Conservation (phyloP, 2,329 filamentous ascomycete genomes). For the Trichoderma lentiforme region DNA sequence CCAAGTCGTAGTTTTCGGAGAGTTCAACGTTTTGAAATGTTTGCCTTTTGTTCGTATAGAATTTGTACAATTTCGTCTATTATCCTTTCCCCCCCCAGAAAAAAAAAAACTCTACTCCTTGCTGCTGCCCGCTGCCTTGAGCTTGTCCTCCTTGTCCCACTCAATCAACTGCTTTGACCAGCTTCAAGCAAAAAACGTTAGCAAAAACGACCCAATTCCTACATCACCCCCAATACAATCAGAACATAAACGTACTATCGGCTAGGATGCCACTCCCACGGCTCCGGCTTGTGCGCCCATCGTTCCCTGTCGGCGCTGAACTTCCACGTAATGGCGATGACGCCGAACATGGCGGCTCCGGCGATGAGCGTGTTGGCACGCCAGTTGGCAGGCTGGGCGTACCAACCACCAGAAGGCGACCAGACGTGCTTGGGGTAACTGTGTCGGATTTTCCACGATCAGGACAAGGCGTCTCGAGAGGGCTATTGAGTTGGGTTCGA, state of each 20-base stretch:
- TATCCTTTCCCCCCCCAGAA: neutral
- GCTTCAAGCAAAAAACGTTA: constrained; percentile 26
- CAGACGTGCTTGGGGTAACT: constrained; percentile 99
- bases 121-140: constrained; percentile 30
- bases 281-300: constrained; percentile 72
- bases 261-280: constrained; percentile 76
- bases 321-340: constrained; percentile 66
- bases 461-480: constrained; percentile 4
- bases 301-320: constrained; percentile 71
- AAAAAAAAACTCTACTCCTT: constrained; percentile 26
- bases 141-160: constrained; percentile 43
- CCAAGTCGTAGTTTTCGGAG: neutral
- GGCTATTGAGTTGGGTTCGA: neutral
- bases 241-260: constrained; percentile 61
- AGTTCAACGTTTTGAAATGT: neutral
- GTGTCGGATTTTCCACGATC: neutral
- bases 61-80: constrained; percentile 21
- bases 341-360: constrained; percentile 62
- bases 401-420: constrained; percentile 98
- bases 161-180: constrained; percentile 46
- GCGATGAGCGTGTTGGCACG: constrained; percentile 83
- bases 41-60: constrained; percentile 12
- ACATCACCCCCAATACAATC: too few relatives aligned
- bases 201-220: neutral
- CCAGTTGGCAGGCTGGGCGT: constrained; percentile 92